Evolutionary conservation across 306 rosid genomes (phyloP).

Genomic region (Aeschynomene evenia): DNA sequence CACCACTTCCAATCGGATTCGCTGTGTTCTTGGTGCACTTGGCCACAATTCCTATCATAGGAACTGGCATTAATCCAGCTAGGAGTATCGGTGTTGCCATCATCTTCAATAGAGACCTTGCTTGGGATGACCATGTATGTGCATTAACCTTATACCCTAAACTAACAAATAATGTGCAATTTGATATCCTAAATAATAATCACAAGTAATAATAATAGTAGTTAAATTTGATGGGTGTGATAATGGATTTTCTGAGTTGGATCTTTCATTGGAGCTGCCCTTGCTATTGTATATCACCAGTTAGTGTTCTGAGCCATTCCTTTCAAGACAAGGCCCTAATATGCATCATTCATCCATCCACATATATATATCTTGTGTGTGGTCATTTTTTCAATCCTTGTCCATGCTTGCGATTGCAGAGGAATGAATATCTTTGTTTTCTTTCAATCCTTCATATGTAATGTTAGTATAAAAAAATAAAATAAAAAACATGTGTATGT

Average conservation of each 20-base stretch:
- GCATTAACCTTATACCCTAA: not conserved
- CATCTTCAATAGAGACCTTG: slow-evolving; percentile 64
- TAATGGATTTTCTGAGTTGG: slow-evolving; percentile 99
- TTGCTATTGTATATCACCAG: slow-evolving; percentile 88
- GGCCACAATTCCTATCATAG: slow-evolving; percentile 94
- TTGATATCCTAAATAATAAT: too few relatives aligned
- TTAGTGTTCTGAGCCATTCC: slow-evolving; percentile 92
- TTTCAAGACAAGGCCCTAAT: slow-evolving; percentile 64
- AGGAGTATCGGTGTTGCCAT: slow-evolving; percentile 95
- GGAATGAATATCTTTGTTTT: slow-evolving; percentile 13
- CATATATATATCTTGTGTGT: too few relatives aligned
- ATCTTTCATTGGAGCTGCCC: slow-evolving; percentile 87
- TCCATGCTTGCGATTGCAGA: slow-evolving; percentile 1
- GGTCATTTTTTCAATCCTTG: not conserved
- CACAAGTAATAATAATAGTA: too few relatives aligned
- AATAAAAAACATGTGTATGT: slow-evolving; percentile 43
- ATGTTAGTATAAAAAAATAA: too few relatives aligned
- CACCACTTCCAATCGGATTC: slow-evolving; percentile 94
- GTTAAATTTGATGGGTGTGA: not conserved
- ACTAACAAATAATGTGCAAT: too few relatives aligned
- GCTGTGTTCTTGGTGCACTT: slow-evolving; percentile 95
- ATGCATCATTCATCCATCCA: too few relatives aligned
- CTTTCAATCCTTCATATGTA: not conserved
- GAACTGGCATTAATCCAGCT: slow-evolving; percentile 92
- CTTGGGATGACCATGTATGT: slow-evolving; percentile 82